Conservation (phyloP, 2,329 filamentous ascomycete genomes). For the Uncinocarpus reesii region DNA sequence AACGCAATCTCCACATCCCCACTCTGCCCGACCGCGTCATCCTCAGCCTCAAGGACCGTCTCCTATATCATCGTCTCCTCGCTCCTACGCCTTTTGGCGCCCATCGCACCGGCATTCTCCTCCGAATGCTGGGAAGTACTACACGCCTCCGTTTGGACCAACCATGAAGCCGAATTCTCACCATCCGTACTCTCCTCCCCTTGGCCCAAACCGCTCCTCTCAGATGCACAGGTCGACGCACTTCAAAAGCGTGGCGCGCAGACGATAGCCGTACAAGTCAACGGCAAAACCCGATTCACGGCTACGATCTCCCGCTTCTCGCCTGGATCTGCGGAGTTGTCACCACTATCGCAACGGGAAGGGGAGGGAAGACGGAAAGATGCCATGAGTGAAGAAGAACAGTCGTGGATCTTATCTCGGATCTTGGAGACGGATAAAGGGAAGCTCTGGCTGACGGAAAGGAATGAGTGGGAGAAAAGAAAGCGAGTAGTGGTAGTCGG, state of each 20-base stretch:
- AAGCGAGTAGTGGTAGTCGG: constrained; percentile 57
- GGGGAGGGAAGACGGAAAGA: constrained; percentile 24
- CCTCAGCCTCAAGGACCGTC: constrained; percentile 26
- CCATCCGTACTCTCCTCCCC: constrained; percentile 37
- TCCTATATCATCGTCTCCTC: constrained; percentile 41
- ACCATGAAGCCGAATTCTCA: constrained; percentile 5
- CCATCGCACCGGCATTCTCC: constrained; percentile 67
- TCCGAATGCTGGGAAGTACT: constrained; percentile 69
- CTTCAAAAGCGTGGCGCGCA: constrained; percentile 42
- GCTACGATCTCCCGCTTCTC: constrained; percentile 52
- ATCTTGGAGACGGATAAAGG: constrained; percentile 55
- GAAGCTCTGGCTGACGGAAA: constrained; percentile 44
- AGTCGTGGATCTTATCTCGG: constrained; percentile 51
- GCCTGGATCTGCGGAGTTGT: constrained; percentile 32
- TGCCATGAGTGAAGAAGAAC: constrained; percentile 29
- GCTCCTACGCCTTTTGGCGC: constrained; percentile 63
- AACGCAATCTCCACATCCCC: constrained; percentile 51
- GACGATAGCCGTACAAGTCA: constrained; percentile 59
- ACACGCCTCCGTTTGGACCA: constrained; percentile 21
- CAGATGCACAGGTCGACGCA: constrained; percentile 31
- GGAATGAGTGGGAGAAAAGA: constrained; percentile 43
- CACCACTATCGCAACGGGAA: too few species aligned
- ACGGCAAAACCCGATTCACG: constrained; percentile 64
- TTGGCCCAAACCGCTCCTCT: constrained; percentile 48
- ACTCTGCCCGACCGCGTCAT: constrained; percentile 19